Base-by-base conservation (phyloP, 140 eudicot species). In the Senecio squalidus region DNA sequence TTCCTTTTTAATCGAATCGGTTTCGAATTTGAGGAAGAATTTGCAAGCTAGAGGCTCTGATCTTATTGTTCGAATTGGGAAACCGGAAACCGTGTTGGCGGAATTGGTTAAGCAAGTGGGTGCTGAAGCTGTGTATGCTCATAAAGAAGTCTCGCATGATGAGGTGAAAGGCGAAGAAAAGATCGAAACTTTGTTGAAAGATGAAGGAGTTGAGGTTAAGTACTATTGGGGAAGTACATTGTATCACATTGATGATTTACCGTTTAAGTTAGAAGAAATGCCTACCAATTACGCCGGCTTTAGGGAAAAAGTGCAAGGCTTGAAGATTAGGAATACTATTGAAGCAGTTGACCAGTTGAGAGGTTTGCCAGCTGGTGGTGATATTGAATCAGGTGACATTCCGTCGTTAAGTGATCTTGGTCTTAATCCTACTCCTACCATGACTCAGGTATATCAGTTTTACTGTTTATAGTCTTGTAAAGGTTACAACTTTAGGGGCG, bases 161-260 rank as follows among this genome's bases (percentile, higher is more conserved):
- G 95, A 91, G 69, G 98, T 87, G 10, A 83, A 75, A 63, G 78
- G 91, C 8, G 98, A 91, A 70, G 85, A 65, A 43, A 83, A 76
- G 68, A 77, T 85, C 31, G 94, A 85, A 67, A 64, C 27, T 16
- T 80, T 55, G 14, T 67, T 89, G 78, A 89, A 85, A 69, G 85
- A 85, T 59, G 94, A 85, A 56, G 95, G 97, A 1, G 80, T 89
- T 25, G 97, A 89, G 59, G 86, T 89, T 23, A 89, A 85, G 79
- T 89, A 89, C 69, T 85, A 69, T 52, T 89, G 97, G 97, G 97
- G 97, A 52, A 89, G 97, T 57, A 89, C 97, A 28, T 76, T 89
- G 85, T 85, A 89, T 51, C 97, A 89, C 66, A 14, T 89, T 27
- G 97, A 89, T 58, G 97, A 89, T 75, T 74, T 89, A 69, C 89